Base-by-base conservation (phyloP, 192 early-diverging fungal species). In the Coemansia sp. region DNA sequence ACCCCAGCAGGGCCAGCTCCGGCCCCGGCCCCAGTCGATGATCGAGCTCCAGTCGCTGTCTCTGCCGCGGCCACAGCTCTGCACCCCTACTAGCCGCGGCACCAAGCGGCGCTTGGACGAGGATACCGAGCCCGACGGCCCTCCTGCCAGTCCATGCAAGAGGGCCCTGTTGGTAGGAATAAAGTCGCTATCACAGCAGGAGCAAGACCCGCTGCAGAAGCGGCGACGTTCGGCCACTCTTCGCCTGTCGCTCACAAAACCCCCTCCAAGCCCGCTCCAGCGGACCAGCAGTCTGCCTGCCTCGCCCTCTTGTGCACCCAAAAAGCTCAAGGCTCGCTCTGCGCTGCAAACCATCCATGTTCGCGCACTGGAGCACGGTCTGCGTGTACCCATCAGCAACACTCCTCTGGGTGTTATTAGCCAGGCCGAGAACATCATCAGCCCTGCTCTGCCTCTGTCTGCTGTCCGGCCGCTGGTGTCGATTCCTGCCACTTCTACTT, bases 341-440 rank as follows among this genome's bases (percentile, higher is more conserved):
- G 59, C 77, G 3, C 77, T 80, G 8, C 77, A 80, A 26, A 26
- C 69, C 45, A 74, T 80, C 57, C 71, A 80, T 40, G 65, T 74
- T 59, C 69, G 69, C 43, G 77, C 77, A 14, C 72, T 80, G 0
- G 77, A 74, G 42, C 72, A 74, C 38, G 77, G 77, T 7, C 58
- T 73, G 77, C 71, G 77, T 24, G 71, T 80, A 13, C 77, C 77
- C 28, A 56, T 80, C 18, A 57, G 43, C 65, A 74, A 70, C 64
- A 80, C 77, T 23, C 77, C 77, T 14, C 63, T 80, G 59, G 77
- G 77, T 43, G 60, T 45, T 1, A 21, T 46, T 33, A 59, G 56
- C 46, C 60, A 51, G 42, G 72, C 68, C 5, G 77, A 80, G 37
- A 80, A 80, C 65, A 79, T 79, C 16, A 48, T 31, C 59, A 70